Evolutionary conservation across 2,329 filamentous ascomycete species (phyloP).

Genomic region (Scleromitrula shiraiana): DNA sequence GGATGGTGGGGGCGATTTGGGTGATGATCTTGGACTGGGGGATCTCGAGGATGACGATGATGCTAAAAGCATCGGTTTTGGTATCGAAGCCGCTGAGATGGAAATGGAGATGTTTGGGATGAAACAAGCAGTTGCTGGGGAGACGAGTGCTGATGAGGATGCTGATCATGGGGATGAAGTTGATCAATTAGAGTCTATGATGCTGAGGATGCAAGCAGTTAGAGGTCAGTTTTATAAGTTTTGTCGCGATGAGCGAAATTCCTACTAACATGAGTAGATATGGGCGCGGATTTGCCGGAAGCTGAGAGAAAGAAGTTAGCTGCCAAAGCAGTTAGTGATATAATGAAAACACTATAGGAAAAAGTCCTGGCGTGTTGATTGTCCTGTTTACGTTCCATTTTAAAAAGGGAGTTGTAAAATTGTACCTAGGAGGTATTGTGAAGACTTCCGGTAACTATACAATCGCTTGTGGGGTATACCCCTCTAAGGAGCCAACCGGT

Average conservation of each 20-base stretch:
- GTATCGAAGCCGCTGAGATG: conserved; percentile 30
- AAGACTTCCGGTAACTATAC: no score
- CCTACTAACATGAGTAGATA: conserved; percentile 37
- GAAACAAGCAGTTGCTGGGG: conserved; percentile 30
- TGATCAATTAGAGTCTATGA: conserved; percentile 53
- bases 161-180: conserved; percentile 37
- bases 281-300: conserved; percentile 50
- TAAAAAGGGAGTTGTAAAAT: not conserved
- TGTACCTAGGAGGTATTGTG: no score
- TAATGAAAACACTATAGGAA: conserved; percentile 43
- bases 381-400: no score
- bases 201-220: conserved; percentile 55
- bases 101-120: conserved; percentile 33
- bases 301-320: conserved; percentile 54
- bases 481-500: no score
- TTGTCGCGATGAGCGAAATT: not conserved
- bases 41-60: conserved; percentile 27
- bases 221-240: conserved; percentile 22
- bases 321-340: conserved; percentile 52
- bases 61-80: conserved; percentile 24
- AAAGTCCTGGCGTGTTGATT: not conserved
- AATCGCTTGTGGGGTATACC: no score
- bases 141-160: conserved; percentile 12
- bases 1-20: conserved; percentile 35
- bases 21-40: conserved; percentile 31